A percentile compares a stretch with the other conserved stretches of the same genome.
These are phyloP conservation scores for Cordyceps javanica DNA, from an alignment of 2,329 filamentous ascomycete species.

Conservation along the genomic window DNA sequence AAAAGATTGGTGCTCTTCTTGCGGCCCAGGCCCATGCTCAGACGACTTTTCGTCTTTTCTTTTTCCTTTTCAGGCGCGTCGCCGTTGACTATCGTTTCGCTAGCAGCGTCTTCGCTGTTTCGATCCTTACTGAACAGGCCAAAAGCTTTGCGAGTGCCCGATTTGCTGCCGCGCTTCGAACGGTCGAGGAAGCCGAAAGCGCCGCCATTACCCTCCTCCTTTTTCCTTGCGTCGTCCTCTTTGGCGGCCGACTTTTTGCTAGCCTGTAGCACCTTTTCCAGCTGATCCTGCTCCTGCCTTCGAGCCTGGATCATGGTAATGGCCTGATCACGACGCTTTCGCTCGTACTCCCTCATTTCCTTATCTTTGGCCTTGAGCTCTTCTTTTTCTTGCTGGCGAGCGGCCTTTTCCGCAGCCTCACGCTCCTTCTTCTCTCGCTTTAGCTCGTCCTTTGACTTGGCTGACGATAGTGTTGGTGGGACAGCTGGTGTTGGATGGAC, in stretches of 20 bases:
- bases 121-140: slow-evolving; percentile 54
- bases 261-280: slow-evolving; percentile 57
- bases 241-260: slow-evolving; percentile 59
- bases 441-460: slow-evolving; percentile 53
- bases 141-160: slow-evolving; percentile 70
- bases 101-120: slow-evolving; percentile 22
- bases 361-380: slow-evolving; percentile 35
- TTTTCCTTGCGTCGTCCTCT: slow-evolving; percentile 37
- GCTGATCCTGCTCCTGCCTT: slow-evolving; percentile 54
- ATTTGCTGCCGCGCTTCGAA: slow-evolving; percentile 68
- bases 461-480: slow-evolving; percentile 13
- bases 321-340: slow-evolving; percentile 44
- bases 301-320: slow-evolving; percentile 45
- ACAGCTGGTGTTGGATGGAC: slow-evolving; percentile 14
- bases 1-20: slow-evolving; percentile 60
- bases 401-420: slow-evolving; percentile 49
- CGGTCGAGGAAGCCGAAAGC: slow-evolving; percentile 52
- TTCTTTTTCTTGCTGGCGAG: slow-evolving; percentile 47
- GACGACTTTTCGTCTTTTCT: slow-evolving; percentile 55
- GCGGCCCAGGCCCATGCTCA: slow-evolving; percentile 59
- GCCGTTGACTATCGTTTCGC: slow-evolving; percentile 19
- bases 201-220: slow-evolving; percentile 34
- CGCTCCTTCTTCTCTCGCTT: slow-evolving; percentile 64
- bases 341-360: slow-evolving; percentile 32
- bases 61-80: slow-evolving; percentile 40